A percentile compares a stretch with the other conserved stretches of the same genome.
Evolutionary conservation across 257 asterid genomes (phyloP).

Genomic region (Solanum medicagineum): DNA sequence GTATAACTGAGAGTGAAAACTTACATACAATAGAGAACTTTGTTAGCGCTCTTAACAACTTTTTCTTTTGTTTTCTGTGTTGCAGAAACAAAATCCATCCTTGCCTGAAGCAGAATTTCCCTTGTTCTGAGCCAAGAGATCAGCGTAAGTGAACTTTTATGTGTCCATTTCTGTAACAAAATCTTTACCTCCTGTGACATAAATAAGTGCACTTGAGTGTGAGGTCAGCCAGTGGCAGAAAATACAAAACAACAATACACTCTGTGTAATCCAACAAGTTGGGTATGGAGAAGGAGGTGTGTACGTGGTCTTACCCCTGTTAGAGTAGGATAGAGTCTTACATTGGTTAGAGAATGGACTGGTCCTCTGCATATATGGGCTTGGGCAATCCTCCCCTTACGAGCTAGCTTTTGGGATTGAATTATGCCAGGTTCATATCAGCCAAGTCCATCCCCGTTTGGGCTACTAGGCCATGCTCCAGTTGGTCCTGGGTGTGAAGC

Average conservation of each 20-base stretch:
- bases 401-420: not conserved
- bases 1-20: not conserved
- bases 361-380: not conserved
- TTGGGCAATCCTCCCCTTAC: not conserved
- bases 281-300: not conserved
- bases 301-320: not conserved
- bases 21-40: not conserved
- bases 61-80: constrained; percentile 4
- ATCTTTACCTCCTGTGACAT: not conserved
- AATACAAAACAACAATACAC: not conserved
- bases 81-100: constrained; percentile 24
- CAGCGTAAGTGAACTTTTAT: constrained; percentile 27
- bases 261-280: not conserved
- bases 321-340: not conserved
- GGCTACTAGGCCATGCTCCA: too few species aligned
- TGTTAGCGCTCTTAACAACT: not conserved
- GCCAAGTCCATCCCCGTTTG: too few species aligned
- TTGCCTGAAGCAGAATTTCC: constrained; percentile 61
- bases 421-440: not conserved
- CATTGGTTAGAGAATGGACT: not conserved
- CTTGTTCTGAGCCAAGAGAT: constrained; percentile 34
- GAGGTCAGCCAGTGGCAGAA: not conserved
- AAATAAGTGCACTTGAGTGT: not conserved
- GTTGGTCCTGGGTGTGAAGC: too few species aligned
- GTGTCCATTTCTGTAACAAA: not conserved